Evolutionary conservation across 345 rosid species (phyloP).

Genomic region (Trapa incisa): DNA sequence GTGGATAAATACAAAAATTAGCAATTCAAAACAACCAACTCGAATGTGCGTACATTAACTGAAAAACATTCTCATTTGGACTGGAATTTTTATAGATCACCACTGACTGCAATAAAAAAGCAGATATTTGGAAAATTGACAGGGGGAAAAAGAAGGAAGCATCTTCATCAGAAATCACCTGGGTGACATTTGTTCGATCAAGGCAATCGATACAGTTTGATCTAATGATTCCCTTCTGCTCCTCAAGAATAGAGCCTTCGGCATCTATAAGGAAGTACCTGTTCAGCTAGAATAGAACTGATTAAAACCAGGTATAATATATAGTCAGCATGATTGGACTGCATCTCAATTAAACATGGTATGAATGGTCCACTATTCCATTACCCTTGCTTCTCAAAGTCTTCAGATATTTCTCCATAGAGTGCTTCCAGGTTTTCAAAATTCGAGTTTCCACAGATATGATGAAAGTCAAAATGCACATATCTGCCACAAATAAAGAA

Average conservation of each 20-base stretch:
- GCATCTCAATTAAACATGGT: neutral
- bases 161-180: constrained; percentile 33
- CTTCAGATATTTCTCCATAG: constrained; percentile 61
- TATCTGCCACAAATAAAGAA: constrained; percentile 36
- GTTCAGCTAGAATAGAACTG: constrained; percentile 57
- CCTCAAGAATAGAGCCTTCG: constrained; percentile 54
- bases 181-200: constrained; percentile 95
- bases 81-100: neutral
- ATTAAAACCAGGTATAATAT: constrained; percentile 17
- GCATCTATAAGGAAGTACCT: constrained; percentile 70
- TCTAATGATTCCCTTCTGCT: constrained; percentile 85
- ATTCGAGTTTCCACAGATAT: constrained; percentile 69
- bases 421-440: constrained; percentile 60
- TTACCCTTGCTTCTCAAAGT: constrained; percentile 84
- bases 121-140: neutral
- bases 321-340: constrained; percentile 22
- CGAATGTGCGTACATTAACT: neutral
- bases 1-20: neutral
- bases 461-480: constrained; percentile 74
- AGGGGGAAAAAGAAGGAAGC: neutral
- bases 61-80: neutral
- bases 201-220: constrained; percentile 96
- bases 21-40: neutral
- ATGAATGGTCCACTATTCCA: constrained; percentile 1
- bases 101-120: too few relatives aligned